Evolutionary conservation across 73 alveolate species (phyloP).

Genomic region (Paraurostyla sp.): DNA sequence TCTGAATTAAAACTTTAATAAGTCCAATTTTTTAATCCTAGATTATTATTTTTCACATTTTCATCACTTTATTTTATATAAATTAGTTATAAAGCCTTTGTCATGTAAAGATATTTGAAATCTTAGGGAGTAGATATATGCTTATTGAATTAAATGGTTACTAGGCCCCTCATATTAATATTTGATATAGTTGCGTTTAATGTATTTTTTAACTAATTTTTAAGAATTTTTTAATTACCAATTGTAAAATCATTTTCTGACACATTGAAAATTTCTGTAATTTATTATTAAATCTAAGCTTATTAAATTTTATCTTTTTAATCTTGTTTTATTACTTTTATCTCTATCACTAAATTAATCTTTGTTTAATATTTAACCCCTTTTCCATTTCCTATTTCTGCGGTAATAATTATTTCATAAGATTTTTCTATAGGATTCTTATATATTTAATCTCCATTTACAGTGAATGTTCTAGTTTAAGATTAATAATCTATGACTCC

Average conservation of each 20-base stretch:
- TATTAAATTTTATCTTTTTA: background rate
- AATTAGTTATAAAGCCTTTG: background rate
- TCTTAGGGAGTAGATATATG: background rate
- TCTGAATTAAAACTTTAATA: background rate
- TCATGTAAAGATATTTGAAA: background rate
- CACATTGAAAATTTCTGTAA: background rate
- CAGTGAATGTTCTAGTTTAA: background rate
- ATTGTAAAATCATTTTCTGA: background rate
- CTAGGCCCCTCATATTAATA: background rate
- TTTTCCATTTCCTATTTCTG: background rate
- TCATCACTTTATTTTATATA: background rate
- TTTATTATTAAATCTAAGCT: background rate
- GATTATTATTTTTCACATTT: no score
- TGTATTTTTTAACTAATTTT: background rate
- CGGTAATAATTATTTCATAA: background rate
- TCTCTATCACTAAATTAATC: background rate
- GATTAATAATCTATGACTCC: background rate
- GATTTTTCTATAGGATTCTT: background rate
- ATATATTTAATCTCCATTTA: background rate
- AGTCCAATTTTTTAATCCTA: conserved; percentile 29
- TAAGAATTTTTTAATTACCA: background rate
- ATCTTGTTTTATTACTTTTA: background rate
- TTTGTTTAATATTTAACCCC: background rate
- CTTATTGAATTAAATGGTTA: background rate
- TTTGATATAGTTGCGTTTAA: background rate